These are phyloP conservation scores for Solanum paucissectum DNA, from an alignment of 257 asterid genomes.

Conservation along the genomic window DNA sequence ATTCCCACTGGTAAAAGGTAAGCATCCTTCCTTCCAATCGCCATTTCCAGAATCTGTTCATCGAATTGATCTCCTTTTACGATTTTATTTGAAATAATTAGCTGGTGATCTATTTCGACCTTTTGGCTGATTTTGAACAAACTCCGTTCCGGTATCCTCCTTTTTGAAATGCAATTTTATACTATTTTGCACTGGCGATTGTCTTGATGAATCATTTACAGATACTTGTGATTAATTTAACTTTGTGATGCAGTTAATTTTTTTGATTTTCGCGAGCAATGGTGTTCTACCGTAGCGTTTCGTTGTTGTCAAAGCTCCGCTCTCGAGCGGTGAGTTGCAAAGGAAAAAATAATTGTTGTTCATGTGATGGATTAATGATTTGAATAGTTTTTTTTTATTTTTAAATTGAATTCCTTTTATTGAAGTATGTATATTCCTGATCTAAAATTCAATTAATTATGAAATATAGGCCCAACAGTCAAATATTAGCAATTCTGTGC, in stretches of 20 bases:
- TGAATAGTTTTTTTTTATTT: background rate
- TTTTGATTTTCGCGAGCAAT: background rate
- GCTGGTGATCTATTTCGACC: background rate
- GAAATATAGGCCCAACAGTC: conserved; percentile 50
- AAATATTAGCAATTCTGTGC: conserved; percentile 47
- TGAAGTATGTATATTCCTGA: background rate
- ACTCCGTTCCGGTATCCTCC: background rate
- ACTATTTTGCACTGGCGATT: background rate
- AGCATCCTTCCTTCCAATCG: background rate
- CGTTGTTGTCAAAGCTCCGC: conserved; percentile 25
- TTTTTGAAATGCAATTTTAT: background rate
- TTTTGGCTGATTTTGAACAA: background rate
- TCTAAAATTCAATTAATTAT: background rate
- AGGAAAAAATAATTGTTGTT: background rate
- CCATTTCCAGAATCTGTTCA: background rate
- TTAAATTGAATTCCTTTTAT: background rate
- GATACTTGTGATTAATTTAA: background rate
- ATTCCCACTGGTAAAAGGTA: background rate
- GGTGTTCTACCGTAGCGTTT: conserved; percentile 19
- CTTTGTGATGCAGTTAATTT: background rate
- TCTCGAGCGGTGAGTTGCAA: conserved; percentile 19
- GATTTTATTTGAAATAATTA: background rate
- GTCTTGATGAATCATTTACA: background rate
- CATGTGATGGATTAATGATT: background rate
- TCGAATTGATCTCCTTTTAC: background rate